phyloP scores from a whole-genome alignment of 2,329 filamentous ascomycete species.

The Trichothecium sympodiale region DNA sequence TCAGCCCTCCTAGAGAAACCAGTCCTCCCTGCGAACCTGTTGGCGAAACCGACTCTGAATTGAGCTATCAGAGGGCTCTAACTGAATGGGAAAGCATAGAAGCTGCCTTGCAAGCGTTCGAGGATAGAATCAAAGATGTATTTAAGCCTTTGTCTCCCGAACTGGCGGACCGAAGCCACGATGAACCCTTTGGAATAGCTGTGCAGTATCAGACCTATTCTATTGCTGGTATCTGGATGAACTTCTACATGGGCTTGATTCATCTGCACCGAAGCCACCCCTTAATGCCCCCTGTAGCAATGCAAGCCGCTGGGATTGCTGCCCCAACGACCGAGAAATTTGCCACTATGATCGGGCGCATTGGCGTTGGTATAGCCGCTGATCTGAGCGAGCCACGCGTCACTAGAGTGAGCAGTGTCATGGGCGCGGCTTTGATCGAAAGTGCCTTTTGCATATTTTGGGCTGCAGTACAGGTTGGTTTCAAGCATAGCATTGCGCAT shows the following conservation, averaged over 20 bases:
- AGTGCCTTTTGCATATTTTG: constrained; percentile 77
- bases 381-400: constrained; percentile 32
- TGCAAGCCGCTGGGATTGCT: constrained; percentile 73
- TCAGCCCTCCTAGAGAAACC: constrained; percentile 36
- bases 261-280: constrained; percentile 76
- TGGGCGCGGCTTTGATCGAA: constrained; percentile 76
- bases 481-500: neutral
- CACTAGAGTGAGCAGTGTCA: constrained; percentile 58
- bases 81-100: constrained; percentile 70
- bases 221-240: constrained; percentile 80
- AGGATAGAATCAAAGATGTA: constrained; percentile 54
- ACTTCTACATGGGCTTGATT: constrained; percentile 77
- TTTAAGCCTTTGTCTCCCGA: constrained; percentile 69
- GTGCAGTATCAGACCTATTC: constrained; percentile 75
- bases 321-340: constrained; percentile 60
- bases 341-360: constrained; percentile 67
- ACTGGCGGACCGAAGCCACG: constrained; percentile 36
- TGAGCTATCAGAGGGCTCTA: constrained; percentile 57
- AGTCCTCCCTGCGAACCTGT: constrained; percentile 29
- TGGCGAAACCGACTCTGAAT: constrained; percentile 48
- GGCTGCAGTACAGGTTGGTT: constrained; percentile 58
- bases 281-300: constrained; percentile 80
- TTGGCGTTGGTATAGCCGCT: constrained; percentile 60
- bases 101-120: constrained; percentile 57
- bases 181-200: constrained; percentile 69